A percentile compares a stretch with the other conserved stretches of the same genome.
These are phyloP conservation scores for Suhomyces xylopsoci DNA, from an alignment of 805 yeast genomes.

Conservation along the genomic window DNA sequence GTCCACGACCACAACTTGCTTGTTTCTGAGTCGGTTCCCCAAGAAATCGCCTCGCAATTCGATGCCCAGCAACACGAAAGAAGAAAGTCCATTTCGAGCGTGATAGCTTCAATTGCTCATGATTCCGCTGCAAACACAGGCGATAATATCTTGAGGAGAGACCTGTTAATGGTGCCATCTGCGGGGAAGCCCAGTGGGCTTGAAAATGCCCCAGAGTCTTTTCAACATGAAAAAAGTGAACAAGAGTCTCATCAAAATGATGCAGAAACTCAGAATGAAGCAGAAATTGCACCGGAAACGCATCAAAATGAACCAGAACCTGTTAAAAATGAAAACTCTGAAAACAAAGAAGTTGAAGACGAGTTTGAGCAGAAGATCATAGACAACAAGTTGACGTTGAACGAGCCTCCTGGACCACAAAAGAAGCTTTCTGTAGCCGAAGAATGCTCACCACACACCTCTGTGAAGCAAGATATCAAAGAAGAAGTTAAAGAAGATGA, in stretches of 20 bases:
- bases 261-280: background rate
- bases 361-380: slow-evolving; percentile 1
- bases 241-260: background rate
- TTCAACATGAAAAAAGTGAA: background rate
- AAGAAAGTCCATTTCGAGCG: slow-evolving; percentile 6
- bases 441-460: background rate
- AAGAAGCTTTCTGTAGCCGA: background rate
- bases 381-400: slow-evolving; percentile 2
- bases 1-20: background rate
- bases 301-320: background rate
- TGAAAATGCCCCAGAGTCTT: background rate
- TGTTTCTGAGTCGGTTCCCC: background rate
- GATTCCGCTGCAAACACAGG: slow-evolving; percentile 3
- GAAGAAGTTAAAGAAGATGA: background rate
- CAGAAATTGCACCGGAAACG: background rate
- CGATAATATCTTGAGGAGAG: slow-evolving; percentile 3
- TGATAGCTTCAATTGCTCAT: slow-evolving; percentile 4
- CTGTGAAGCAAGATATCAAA: background rate
- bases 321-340: background rate
- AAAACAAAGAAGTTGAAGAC: background rate
- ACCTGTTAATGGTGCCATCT: background rate
- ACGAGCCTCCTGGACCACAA: background rate
- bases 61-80: background rate
- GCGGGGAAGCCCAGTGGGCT: background rate
- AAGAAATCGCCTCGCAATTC: background rate